Conservation (phyloP, 805 yeast genomes). For the Candida glaebosa region DNA sequence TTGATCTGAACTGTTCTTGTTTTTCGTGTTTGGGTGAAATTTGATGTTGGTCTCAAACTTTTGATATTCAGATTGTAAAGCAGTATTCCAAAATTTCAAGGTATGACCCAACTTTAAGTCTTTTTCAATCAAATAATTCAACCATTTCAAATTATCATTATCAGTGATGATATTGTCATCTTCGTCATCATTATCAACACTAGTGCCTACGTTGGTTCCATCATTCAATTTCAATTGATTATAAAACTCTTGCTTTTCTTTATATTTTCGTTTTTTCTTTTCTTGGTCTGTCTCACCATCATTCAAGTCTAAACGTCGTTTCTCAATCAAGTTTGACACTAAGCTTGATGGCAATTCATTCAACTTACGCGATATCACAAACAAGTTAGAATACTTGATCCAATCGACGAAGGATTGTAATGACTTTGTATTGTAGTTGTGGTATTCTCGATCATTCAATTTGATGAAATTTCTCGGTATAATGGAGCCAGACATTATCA, state of each 20-base stretch:
- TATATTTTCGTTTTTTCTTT: constrained; percentile 28
- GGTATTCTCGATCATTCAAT: neutral
- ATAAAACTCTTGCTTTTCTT: constrained; percentile 38
- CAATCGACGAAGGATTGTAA: constrained; percentile 36
- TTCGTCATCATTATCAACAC: constrained; percentile 16
- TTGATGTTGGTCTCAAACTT: constrained; percentile 24
- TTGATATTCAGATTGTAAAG: constrained; percentile 23
- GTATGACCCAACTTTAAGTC: constrained; percentile 35
- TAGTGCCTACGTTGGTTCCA: neutral
- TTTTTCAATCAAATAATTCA: constrained; percentile 35
- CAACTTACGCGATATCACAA: constrained; percentile 18
- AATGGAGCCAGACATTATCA: constrained; percentile 59
- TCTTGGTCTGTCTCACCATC: constrained; percentile 34
- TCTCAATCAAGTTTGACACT: constrained; percentile 33
- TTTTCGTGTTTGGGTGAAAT: constrained; percentile 24
- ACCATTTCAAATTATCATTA: constrained; percentile 32
- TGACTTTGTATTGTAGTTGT: constrained; percentile 32
- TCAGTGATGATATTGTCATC: constrained; percentile 15
- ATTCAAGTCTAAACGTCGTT: constrained; percentile 33
- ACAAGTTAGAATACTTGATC: constrained; percentile 28
- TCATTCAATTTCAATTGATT: constrained; percentile 31
- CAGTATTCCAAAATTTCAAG: constrained; percentile 29
- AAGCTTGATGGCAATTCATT: constrained; percentile 28
- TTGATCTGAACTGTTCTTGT: constrained; percentile 14
- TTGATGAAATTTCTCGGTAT: constrained; percentile 37